These are phyloP conservation scores for Closterium sp. DNA, from an alignment of 139 green algal genomes.

Conservation along the genomic window DNA sequence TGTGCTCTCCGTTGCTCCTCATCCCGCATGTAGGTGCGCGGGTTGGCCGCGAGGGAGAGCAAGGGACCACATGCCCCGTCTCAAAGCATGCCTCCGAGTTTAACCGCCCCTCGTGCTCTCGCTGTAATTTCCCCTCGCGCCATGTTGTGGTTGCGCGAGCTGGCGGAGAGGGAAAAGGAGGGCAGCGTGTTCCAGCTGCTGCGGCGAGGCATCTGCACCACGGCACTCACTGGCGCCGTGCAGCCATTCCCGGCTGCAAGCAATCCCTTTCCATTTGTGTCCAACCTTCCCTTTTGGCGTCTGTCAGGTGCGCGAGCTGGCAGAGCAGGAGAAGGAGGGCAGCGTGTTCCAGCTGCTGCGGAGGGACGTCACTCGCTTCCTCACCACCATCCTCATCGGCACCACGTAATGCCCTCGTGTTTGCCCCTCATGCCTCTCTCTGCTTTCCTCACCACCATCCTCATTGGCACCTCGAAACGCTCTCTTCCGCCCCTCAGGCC, in stretches of 20 bases:
- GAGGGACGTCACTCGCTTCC: constrained; percentile 57
- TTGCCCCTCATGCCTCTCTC: not conserved
- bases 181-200: constrained; percentile 46
- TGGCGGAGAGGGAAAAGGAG: constrained; percentile 58
- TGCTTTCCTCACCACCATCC: not conserved
- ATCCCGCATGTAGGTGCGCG: too few species aligned
- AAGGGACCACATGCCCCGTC: too few species aligned
- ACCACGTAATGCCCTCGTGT: constrained; percentile 33
- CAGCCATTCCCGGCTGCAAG: too few species aligned
- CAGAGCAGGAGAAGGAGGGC: constrained; percentile 55
- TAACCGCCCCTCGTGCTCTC: too few species aligned
- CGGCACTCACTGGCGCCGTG: too few species aligned
- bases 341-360: constrained; percentile 48
- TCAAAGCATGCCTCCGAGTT: too few species aligned
- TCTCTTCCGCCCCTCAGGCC: not conserved
- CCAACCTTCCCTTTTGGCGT: not conserved
- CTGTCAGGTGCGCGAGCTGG: constrained; percentile 53
- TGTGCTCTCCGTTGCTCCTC: too few species aligned
- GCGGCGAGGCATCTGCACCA: too few species aligned
- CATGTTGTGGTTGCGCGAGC: constrained; percentile 43
- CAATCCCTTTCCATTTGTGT: too few species aligned
- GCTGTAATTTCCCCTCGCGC: not conserved
- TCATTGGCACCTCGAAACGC: constrained; percentile 38
- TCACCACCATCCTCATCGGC: constrained; percentile 61
- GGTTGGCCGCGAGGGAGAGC: too few species aligned